Evolutionary conservation across 805 yeast species (phyloP).

Genomic region (Zygosaccharomyces siamensis): DNA sequence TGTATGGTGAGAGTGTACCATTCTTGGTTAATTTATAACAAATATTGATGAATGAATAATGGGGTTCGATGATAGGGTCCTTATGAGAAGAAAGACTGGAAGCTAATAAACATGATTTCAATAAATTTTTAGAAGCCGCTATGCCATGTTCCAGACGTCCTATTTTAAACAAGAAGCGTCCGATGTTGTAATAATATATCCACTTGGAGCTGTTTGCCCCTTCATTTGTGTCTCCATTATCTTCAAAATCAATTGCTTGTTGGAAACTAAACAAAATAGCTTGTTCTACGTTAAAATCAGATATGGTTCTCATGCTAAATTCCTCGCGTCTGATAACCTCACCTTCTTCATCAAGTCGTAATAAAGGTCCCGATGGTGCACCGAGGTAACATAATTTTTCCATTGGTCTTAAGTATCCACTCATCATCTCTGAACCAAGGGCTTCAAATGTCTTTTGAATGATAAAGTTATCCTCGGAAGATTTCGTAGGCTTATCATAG

Average conservation of each 20-base stretch:
- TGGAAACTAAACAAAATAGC: constrained; percentile 26
- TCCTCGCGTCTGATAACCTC: constrained; percentile 14
- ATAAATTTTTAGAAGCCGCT: constrained; percentile 32
- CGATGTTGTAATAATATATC: constrained; percentile 53
- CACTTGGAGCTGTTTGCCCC: constrained; percentile 42
- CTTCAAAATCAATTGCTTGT: constrained; percentile 22
- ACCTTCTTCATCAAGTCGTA: constrained; percentile 19
- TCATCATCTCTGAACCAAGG: constrained; percentile 37
- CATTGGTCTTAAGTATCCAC: constrained; percentile 61
- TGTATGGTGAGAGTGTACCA: constrained; percentile 33
- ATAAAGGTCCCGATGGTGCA: constrained; percentile 14
- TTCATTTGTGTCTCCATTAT: constrained; percentile 22
- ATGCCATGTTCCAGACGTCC: constrained; percentile 20
- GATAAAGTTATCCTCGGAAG: constrained; percentile 18
- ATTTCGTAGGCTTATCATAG: neutral
- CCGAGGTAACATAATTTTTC: constrained; percentile 49
- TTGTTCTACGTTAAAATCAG: constrained; percentile 30
- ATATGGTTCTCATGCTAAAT: constrained; percentile 16
- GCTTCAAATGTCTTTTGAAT: constrained; percentile 20
- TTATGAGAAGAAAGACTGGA: constrained; percentile 33
- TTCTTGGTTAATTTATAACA: constrained; percentile 50
- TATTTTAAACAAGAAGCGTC: constrained; percentile 55
- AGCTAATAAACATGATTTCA: constrained; percentile 44
- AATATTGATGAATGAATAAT: constrained; percentile 56
- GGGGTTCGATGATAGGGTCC: constrained; percentile 73